Evolutionary conservation across 2,329 filamentous ascomycete genomes (phyloP).

Genomic region (Pseudogymnoascus sp.): DNA sequence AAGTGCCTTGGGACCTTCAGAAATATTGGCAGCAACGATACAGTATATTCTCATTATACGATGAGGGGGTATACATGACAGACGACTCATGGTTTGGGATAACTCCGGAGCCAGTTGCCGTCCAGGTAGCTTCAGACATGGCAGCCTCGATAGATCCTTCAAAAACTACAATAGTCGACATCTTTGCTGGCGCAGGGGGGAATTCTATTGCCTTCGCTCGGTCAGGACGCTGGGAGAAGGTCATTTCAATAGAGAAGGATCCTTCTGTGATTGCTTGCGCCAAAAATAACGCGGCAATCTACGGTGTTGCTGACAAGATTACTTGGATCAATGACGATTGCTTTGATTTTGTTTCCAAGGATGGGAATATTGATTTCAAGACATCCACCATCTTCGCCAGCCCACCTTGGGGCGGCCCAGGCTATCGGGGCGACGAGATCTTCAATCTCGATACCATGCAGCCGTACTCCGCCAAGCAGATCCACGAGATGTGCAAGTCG

Average conservation of each 20-base stretch:
- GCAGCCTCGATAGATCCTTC: slow-evolving; percentile 29
- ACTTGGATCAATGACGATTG: slow-evolving; percentile 84
- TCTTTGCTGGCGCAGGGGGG: slow-evolving; percentile 86
- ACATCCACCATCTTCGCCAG: slow-evolving; percentile 55
- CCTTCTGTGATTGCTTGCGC: slow-evolving; percentile 76
- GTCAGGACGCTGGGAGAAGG: slow-evolving; percentile 68
- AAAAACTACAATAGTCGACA: slow-evolving; percentile 59
- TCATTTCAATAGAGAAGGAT: slow-evolving; percentile 87
- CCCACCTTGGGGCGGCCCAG: slow-evolving; percentile 68
- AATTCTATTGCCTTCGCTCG: slow-evolving; percentile 93
- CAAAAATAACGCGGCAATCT: slow-evolving; percentile 83
- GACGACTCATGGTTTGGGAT: slow-evolving; percentile 96
- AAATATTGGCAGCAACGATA: slow-evolving; percentile 95
- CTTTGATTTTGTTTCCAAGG: slow-evolving; percentile 47
- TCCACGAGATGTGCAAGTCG: slow-evolving; percentile 56
- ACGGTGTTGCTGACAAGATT: slow-evolving; percentile 72
- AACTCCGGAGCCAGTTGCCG: slow-evolving; percentile 85
- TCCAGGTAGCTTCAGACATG: slow-evolving; percentile 46
- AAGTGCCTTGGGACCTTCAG: slow-evolving; percentile 77
- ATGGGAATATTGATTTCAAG: slow-evolving; percentile 47
- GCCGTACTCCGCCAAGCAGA: slow-evolving; percentile 66
- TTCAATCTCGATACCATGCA: slow-evolving; percentile 84
- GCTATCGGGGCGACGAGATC: slow-evolving; percentile 59
- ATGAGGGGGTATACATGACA: slow-evolving; percentile 84
- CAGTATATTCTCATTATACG: slow-evolving; percentile 80